These are phyloP conservation scores for Trichoderma brevicompactum DNA, from an alignment of 2,329 filamentous ascomycete species.

Conservation along the genomic window DNA sequence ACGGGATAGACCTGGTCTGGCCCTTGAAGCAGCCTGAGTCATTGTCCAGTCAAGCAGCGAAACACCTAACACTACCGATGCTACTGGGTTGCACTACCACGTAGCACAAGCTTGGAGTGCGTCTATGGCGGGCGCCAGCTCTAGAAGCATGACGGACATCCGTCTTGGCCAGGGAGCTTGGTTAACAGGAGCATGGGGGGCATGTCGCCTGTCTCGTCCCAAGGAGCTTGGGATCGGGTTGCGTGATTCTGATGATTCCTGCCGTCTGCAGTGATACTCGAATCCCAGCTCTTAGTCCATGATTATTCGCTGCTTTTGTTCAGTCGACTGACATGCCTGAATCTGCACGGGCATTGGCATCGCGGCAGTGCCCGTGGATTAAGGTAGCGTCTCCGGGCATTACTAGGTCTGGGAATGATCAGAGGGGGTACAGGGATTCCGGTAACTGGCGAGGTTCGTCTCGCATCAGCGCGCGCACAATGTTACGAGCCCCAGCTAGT, in stretches of 20 bases:
- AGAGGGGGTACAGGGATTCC: slow-evolving; percentile 9
- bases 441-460: background rate
- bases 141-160: background rate
- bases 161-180: background rate
- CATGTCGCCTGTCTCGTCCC: background rate
- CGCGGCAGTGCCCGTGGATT: slow-evolving; percentile 1
- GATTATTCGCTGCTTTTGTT: background rate
- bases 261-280: background rate
- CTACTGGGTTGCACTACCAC: background rate
- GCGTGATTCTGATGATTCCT: background rate
- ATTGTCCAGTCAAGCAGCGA: background rate
- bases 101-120: background rate
- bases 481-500: too few species aligned
- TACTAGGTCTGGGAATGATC: background rate
- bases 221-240: background rate
- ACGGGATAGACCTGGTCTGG: background rate
- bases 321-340: slow-evolving; percentile 2
- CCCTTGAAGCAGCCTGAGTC: background rate
- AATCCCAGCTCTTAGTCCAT: background rate
- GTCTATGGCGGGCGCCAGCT: background rate
- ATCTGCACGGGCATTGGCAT: background rate
- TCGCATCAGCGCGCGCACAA: slow-evolving; percentile 21
- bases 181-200: background rate
- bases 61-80: background rate
- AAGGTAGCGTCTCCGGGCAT: background rate